Evolutionary conservation across 2,329 filamentous ascomycete species (phyloP).

Genomic region (Aspergillus thermomutatus): DNA sequence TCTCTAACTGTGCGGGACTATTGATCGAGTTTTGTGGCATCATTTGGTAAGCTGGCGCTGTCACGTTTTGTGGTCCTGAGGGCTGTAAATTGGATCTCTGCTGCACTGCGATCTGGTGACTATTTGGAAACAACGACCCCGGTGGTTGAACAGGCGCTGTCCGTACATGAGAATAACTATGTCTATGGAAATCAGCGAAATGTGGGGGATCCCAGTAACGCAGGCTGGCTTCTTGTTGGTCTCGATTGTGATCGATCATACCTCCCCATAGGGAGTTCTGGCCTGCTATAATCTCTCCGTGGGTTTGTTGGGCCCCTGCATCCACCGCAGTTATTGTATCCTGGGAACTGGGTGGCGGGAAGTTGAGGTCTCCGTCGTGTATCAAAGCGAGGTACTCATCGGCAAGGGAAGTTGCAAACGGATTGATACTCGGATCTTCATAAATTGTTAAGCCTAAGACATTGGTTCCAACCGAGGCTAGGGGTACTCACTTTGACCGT

Average conservation of each 20-base stretch:
- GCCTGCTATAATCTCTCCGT: background rate
- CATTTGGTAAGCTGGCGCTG: conserved; percentile 1
- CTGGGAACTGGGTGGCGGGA: background rate
- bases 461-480: background rate
- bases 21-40: background rate
- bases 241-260: background rate
- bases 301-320: background rate
- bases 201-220: background rate
- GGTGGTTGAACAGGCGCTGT: background rate
- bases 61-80: background rate
- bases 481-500: conserved; percentile 1
- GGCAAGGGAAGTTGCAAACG: background rate
- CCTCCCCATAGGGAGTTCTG: background rate
- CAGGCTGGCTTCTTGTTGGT: background rate
- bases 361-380: background rate
- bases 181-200: background rate
- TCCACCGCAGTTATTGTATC: background rate
- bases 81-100: background rate
- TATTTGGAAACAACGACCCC: background rate
- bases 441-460: background rate
- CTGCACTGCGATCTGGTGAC: conserved; percentile 1
- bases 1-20: background rate
- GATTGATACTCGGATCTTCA: background rate
- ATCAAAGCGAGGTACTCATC: background rate
- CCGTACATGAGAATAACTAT: background rate